Conservation (phyloP, 2,329 filamentous ascomycete species). For the Fusarium neocosmosporiellum region DNA sequence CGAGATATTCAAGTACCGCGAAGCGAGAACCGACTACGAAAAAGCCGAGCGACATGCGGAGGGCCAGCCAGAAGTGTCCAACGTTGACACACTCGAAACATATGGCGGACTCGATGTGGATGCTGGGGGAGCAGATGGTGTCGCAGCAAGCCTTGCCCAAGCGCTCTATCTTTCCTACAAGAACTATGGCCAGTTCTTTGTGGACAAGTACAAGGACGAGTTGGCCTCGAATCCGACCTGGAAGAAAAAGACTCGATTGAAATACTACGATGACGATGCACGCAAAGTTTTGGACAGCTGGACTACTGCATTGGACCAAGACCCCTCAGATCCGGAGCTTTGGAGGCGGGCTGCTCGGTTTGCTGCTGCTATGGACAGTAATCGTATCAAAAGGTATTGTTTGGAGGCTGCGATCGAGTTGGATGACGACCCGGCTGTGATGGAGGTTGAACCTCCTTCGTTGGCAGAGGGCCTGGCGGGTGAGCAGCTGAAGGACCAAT, state of each 20-base stretch:
- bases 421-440: slow-evolving; percentile 72
- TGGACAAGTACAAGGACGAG: slow-evolving; percentile 68
- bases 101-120: slow-evolving; percentile 63
- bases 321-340: slow-evolving; percentile 74
- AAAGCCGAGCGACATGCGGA: slow-evolving; percentile 71
- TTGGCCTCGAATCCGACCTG: slow-evolving; percentile 64
- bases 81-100: slow-evolving; percentile 58
- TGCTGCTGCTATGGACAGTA: slow-evolving; percentile 67
- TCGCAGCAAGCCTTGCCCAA: slow-evolving; percentile 84
- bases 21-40: slow-evolving; percentile 86
- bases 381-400: slow-evolving; percentile 69
- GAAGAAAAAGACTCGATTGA: slow-evolving; percentile 42
- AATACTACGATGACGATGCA: slow-evolving; percentile 49
- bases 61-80: slow-evolving; percentile 52
- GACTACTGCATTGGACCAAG: slow-evolving; percentile 69
- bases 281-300: slow-evolving; percentile 67
- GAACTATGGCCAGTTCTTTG: slow-evolving; percentile 89
- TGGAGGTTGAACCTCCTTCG: slow-evolving; percentile 71
- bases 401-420: slow-evolving; percentile 74
- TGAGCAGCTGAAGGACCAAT: slow-evolving; percentile 67
- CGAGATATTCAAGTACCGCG: slow-evolving; percentile 93
- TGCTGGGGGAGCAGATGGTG: slow-evolving; percentile 75
- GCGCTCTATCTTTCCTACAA: slow-evolving; percentile 95
- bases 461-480: slow-evolving; percentile 73
- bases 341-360: slow-evolving; percentile 71